Conservation (phyloP, 192 early-diverging fungal genomes). For the Chytriomyces sp. region DNA sequence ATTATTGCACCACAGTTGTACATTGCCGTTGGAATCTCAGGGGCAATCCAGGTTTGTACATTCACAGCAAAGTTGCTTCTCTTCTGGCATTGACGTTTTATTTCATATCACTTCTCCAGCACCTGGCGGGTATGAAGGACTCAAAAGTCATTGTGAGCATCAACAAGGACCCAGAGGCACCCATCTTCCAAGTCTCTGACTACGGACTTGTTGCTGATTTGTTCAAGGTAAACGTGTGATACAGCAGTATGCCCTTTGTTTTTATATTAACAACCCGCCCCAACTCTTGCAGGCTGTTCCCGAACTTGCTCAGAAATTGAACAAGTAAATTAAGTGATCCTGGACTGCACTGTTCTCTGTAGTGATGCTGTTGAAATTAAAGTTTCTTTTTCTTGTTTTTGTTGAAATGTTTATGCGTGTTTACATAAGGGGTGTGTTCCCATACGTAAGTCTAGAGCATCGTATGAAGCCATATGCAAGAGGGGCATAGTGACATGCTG, state of each 20-base stretch:
- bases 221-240: slow-evolving; percentile 74
- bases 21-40: slow-evolving; percentile 94
- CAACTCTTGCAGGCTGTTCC: slow-evolving; percentile 67
- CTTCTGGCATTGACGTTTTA: background rate
- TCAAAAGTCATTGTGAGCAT: slow-evolving; percentile 98
- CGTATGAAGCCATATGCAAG: too few relatives aligned
- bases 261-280: too few relatives aligned
- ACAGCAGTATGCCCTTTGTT: background rate
- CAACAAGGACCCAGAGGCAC: slow-evolving; percentile 98
- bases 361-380: background rate
- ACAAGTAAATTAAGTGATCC: slow-evolving; percentile 5
- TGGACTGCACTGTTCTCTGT: too few relatives aligned
- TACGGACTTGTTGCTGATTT: slow-evolving; percentile 95
- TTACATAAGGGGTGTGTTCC: too few relatives aligned
- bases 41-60: slow-evolving; percentile 75
- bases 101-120: slow-evolving; percentile 55
- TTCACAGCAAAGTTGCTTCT: background rate
- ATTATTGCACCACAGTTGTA: slow-evolving; percentile 97
- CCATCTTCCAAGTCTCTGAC: slow-evolving; percentile 96
- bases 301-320: slow-evolving; percentile 84
- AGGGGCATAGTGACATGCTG: too few relatives aligned
- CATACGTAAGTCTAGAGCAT: too few relatives aligned
- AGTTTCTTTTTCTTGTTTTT: background rate
- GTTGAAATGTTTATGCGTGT: background rate
- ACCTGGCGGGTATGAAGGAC: slow-evolving; percentile 99